Percentiles rank a stretch among this genome's conserved stretches.
Conservation (phyloP, 2,329 filamentous ascomycete genomes). For the Fusarium transvaalense region DNA sequence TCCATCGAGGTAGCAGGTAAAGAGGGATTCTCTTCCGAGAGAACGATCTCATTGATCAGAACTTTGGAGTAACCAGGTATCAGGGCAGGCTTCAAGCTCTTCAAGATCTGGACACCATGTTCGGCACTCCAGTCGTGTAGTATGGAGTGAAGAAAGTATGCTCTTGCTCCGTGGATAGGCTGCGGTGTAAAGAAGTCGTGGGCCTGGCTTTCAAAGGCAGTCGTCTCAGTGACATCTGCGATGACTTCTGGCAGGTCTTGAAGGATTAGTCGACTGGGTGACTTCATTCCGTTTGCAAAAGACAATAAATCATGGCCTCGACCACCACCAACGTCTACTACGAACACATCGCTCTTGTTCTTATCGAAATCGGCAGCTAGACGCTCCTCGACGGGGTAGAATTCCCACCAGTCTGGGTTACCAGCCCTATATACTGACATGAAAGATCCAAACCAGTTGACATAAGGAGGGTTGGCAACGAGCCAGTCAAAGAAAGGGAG, state of each 20-base stretch:
- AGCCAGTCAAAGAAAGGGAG: slow-evolving; percentile 28
- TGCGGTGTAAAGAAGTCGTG: slow-evolving; percentile 42
- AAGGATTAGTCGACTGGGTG: slow-evolving; percentile 22
- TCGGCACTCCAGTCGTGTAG: slow-evolving; percentile 56
- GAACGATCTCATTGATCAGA: slow-evolving; percentile 32
- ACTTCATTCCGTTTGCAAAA: slow-evolving; percentile 15
- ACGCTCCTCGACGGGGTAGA: slow-evolving; percentile 24
- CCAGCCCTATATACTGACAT: slow-evolving; percentile 31
- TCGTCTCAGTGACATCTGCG: slow-evolving; percentile 6
- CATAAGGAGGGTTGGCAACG: slow-evolving; percentile 17
- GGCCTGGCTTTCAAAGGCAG: slow-evolving; percentile 4
- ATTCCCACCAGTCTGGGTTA: slow-evolving; percentile 23
- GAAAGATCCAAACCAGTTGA: slow-evolving; percentile 31
- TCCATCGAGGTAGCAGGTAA: slow-evolving; percentile 26
- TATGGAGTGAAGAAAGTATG: slow-evolving; percentile 47
- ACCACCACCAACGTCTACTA: slow-evolving; percentile 39
- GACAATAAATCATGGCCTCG: slow-evolving; percentile 38
- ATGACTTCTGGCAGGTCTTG: slow-evolving; percentile 42
- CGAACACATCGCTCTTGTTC: slow-evolving; percentile 13
- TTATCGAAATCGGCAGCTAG: slow-evolving; percentile 10
- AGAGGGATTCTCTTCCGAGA: slow-evolving; percentile 24
- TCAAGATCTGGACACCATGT: slow-evolving; percentile 50
- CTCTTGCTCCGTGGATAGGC: slow-evolving; percentile 26
- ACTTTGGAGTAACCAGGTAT: slow-evolving; percentile 31
- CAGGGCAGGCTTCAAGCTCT: slow-evolving; percentile 49